phyloP scores from a whole-genome alignment of 768 basidiomycete species.

The Termitomyces sp. region DNA sequence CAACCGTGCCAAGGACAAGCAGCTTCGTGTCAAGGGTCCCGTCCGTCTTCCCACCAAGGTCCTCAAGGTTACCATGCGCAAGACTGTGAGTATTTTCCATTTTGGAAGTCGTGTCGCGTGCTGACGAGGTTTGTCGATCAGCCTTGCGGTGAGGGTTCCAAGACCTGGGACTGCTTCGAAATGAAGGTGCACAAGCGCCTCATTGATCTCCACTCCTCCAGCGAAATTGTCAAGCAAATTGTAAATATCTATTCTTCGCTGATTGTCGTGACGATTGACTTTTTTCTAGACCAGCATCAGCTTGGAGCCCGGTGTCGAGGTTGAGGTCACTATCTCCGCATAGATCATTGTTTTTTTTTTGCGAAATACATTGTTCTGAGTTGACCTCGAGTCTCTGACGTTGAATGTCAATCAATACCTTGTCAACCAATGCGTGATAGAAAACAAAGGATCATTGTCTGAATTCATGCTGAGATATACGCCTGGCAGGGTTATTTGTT shows the following conservation, averaged over 20 bases:
- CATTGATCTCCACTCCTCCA: slow-evolving; percentile 97
- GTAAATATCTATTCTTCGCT: slow-evolving; percentile 42
- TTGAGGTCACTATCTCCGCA: slow-evolving; percentile 93
- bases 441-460: no score
- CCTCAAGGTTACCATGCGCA: slow-evolving; percentile 98
- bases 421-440: no score
- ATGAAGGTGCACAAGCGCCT: slow-evolving; percentile 99
- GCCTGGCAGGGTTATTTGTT: no score
- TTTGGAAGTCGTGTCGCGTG: not conserved
- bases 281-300: slow-evolving; percentile 85
- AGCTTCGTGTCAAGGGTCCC: slow-evolving; percentile 98
- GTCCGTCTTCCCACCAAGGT: slow-evolving; percentile 99
- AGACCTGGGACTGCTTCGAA: slow-evolving; percentile 99
- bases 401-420: not conserved
- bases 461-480: no score
- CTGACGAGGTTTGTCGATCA: slow-evolving; percentile 23
- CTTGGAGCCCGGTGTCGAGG: slow-evolving; percentile 98
- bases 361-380: not conserved
- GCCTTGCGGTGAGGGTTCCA: slow-evolving; percentile 99
- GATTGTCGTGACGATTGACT: not conserved
- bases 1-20: slow-evolving; percentile 99
- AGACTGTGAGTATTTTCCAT: slow-evolving; percentile 63
- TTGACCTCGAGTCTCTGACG: not conserved
- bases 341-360: slow-evolving; percentile 24
- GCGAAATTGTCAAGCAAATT: slow-evolving; percentile 99